Base-by-base conservation (phyloP, 352 stramenopile genomes). In the Globisporangium cederbergense region DNA sequence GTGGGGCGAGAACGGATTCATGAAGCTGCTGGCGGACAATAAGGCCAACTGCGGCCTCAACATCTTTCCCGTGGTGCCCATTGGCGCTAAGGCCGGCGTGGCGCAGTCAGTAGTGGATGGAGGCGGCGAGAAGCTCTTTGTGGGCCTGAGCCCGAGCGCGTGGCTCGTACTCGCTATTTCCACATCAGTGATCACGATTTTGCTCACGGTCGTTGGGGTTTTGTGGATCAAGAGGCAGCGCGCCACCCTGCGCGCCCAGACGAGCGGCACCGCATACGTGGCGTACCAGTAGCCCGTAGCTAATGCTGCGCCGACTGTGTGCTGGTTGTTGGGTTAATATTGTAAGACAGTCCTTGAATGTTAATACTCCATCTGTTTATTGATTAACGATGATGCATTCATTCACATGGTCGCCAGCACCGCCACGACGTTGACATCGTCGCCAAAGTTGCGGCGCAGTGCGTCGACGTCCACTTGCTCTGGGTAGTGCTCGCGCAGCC, bases 41-140 rank as follows among this genome's bases (percentile, higher is more conserved):
- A 90, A 88, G 60, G 54, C 84, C 28, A 92, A 92, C 67, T 92
- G 83, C 38, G 83, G 83, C 3, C 66, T 92, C 20, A 88, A 89
- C 53, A 79, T 92, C 18, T 92, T 90, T 61, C 81, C 83, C 1
- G 81, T 92, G 7, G 83, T 86, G 47, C 81, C 81, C 13, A 75
- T 69, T 0, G 83, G 83, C 20, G 83, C 83, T 13, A 68, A 70
- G 4, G 73, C 76, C 0, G 74, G 78, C 10, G 67, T 66, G 51
- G 68, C 71, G 6, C 66, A 63, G 32, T 65, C 47, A 4, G 36
- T 46, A 2, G 76, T 92, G 8, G 81, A 92, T 50, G 82, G 81
- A n/a, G 83, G 83, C 22, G 78, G 76, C 22, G 58, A 46, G 9
- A 66, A 77, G 30, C 61, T 71, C 9, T 85, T 85, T 45, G 64